Conservation (phyloP, 495 filamentous ascomycete genomes). For the Pseudoneurospora amorphoporcata region DNA sequence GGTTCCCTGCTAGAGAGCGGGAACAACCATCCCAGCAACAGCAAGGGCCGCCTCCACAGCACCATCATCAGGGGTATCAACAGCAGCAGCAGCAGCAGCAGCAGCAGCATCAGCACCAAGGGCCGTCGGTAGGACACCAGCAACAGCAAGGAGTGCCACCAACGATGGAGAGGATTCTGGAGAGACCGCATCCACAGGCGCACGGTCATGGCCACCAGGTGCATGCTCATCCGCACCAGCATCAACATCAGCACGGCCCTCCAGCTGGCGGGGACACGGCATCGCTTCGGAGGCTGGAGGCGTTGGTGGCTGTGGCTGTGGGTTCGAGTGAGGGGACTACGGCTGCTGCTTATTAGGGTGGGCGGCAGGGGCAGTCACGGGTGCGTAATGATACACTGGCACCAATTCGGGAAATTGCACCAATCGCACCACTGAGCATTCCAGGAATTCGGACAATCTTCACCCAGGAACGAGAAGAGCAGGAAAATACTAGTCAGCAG, state of each 20-base stretch:
- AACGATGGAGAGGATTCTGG: slow-evolving; percentile 20
- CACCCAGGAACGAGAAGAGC: background rate
- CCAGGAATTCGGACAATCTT: background rate
- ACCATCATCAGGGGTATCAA: background rate
- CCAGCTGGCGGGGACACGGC: slow-evolving; percentile 16
- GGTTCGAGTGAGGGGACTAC: slow-evolving; percentile 58
- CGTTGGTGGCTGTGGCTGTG: slow-evolving; percentile 77
- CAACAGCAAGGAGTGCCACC: slow-evolving; percentile 1
- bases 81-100: slow-evolving; percentile 4
- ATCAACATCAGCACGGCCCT: slow-evolving; percentile 1
- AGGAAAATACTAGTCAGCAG: background rate
- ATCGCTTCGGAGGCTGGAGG: slow-evolving; percentile 61
- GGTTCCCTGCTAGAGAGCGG: slow-evolving; percentile 32
- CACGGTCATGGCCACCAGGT: background rate
- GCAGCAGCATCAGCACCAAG: slow-evolving; percentile 6
- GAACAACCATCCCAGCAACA: slow-evolving; percentile 9
- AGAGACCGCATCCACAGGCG: slow-evolving; percentile 11
- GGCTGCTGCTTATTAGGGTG: slow-evolving; percentile 35
- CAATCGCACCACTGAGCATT: too few species aligned
- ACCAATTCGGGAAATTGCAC: background rate
- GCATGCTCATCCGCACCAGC: slow-evolving; percentile 1
- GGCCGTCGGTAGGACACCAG: background rate
- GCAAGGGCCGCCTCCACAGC: background rate
- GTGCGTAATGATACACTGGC: background rate
- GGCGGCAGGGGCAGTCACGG: background rate